phyloP scores from a whole-genome alignment of 495 filamentous ascomycete species.

The Pyrenula massariospora region DNA sequence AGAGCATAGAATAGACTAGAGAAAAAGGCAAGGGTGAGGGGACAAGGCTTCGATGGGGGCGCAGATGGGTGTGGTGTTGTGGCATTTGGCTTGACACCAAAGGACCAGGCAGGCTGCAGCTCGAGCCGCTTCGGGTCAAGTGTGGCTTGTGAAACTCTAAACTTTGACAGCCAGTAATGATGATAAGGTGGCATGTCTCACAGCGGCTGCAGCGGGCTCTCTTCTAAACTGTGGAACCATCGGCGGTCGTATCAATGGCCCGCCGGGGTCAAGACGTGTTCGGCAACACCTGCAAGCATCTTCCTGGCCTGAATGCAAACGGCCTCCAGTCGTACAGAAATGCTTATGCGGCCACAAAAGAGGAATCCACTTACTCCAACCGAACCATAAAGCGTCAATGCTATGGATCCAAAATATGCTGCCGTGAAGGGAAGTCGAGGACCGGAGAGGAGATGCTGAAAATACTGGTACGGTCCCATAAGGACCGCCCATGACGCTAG shows the following conservation, averaged over 20 bases:
- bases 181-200: not conserved
- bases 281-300: not conserved
- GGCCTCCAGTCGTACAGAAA: not conserved
- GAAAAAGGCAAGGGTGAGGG: not conserved
- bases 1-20: not conserved
- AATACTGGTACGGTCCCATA: slow-evolving; percentile 77
- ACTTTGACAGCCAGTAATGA: not conserved
- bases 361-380: slow-evolving; percentile 60
- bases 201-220: not conserved
- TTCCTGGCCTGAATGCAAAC: not conserved
- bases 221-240: not conserved
- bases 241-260: not conserved
- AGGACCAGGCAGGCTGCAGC: not conserved
- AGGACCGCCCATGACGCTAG: slow-evolving; percentile 86
- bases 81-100: not conserved
- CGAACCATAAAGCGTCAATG: slow-evolving; percentile 80
- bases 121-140: not conserved
- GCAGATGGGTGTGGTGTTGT: not conserved
- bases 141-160: not conserved
- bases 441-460: slow-evolving; percentile 73
- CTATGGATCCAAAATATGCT: slow-evolving; percentile 93
- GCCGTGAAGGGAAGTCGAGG: slow-evolving; percentile 87
- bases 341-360: not conserved
- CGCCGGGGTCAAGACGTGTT: not conserved
- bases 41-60: not conserved